phyloP scores from a whole-genome alignment of 2,329 filamentous ascomycete species.

The Pseudogymnoascus sp. region DNA sequence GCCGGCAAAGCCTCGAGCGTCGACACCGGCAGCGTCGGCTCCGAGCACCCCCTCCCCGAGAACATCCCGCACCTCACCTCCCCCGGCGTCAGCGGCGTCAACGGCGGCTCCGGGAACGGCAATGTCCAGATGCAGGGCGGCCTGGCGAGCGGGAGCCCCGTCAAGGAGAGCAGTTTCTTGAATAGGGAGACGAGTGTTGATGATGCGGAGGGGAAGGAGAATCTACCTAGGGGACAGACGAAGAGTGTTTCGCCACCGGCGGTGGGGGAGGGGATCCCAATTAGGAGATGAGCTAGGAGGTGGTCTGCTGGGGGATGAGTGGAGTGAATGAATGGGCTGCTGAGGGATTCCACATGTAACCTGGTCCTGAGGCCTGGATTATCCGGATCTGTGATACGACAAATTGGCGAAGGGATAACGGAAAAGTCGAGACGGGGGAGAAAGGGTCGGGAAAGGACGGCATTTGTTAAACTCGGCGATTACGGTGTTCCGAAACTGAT shows the following conservation, averaged over 20 bases:
- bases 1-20: slow-evolving; percentile 93
- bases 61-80: slow-evolving; percentile 86
- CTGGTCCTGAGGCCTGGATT: not conserved
- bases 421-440: not conserved
- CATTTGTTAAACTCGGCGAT: not conserved
- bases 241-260: slow-evolving; percentile 23
- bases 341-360: not conserved
- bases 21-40: slow-evolving; percentile 87
- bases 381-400: not conserved
- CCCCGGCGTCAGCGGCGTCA: slow-evolving; percentile 32
- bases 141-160: slow-evolving; percentile 63
- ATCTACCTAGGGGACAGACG: not conserved
- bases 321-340: not conserved
- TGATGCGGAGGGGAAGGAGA: slow-evolving; percentile 39
- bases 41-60: slow-evolving; percentile 88
- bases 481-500: not conserved
- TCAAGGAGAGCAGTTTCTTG: slow-evolving; percentile 85
- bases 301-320: not conserved
- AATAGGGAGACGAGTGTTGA: slow-evolving; percentile 72
- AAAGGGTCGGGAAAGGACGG: not conserved
- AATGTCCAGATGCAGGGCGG: slow-evolving; percentile 35
- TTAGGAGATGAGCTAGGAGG: slow-evolving; percentile 32
- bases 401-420: not conserved
- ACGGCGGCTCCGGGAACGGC: slow-evolving; percentile 25
- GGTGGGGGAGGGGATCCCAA: slow-evolving; percentile 49